Base-by-base conservation (phyloP, 2,329 filamentous ascomycete genomes). In the Podosphaera fusca region DNA sequence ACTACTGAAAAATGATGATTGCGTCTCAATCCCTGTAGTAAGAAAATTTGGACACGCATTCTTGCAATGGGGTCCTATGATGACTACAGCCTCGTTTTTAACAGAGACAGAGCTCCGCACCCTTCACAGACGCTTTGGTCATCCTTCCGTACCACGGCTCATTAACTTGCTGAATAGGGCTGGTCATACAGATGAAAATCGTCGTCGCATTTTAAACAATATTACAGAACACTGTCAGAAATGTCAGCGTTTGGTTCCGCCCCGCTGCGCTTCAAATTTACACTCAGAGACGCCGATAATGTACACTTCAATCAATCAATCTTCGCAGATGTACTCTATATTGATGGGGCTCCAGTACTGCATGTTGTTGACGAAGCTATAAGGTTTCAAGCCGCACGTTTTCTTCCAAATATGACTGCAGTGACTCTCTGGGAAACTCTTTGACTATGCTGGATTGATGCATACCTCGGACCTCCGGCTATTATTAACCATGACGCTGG, bases 271-370 rank as follows among this genome's bases (percentile, higher is more conserved):
- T 56, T 56, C 34, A 56, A 56, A 35, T 51, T 56, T n/a, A 52
- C 42, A 47, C 46, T 56, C 35, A n/a, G 46, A 31, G 50, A 52
- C 50, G 5, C 35, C 10, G 52, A 55, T 52, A 46, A 49, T 47
- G 40, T 47, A 9, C 4, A 56, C 2, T 58, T 58, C 33, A 58
- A 58, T 40, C 45, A 56, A 10, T 40, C 57, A 21, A 34, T 59
- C 4, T 36, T 59, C 12, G 51, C 56, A 8, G 40, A 59, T 55
- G 40, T 57, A 10, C 21, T 50, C 29, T 58, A 55, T 50, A 55
- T 58, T 29, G 36, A 50, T 4, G 34, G 45, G 5, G 36, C 50
- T 9, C 46, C 42, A 3, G 33, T 58, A 9, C n/a, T 58, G 12
- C 34, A 58, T 47, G 31, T 56, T 36, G 30, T 58, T 8, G 34